These are phyloP conservation scores for Pseudocercospora fijiensis DNA, from an alignment of 2,329 filamentous ascomycete genomes.

Conservation along the genomic window DNA sequence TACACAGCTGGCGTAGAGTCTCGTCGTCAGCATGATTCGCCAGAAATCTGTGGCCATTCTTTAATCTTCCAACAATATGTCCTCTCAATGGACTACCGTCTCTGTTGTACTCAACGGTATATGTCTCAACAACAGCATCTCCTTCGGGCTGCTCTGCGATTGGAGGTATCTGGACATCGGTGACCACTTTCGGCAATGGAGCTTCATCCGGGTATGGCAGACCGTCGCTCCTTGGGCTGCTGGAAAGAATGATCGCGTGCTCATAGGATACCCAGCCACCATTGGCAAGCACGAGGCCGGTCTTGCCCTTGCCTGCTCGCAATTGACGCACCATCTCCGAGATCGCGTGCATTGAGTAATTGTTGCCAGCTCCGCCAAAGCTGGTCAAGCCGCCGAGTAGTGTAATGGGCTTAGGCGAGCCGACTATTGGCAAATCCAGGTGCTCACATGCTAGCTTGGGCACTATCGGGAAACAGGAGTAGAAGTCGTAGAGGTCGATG, in stretches of 20 bases:
- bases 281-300: conserved; percentile 63
- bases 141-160: conserved; percentile 50
- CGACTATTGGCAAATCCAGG: conserved; percentile 52
- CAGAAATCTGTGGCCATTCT: conserved; percentile 51
- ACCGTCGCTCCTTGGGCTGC: conserved; percentile 42
- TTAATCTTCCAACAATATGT: conserved; percentile 55
- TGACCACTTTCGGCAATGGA: conserved; percentile 47
- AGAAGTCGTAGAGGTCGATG: conserved; percentile 63
- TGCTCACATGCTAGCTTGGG: conserved; percentile 65
- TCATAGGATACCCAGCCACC: conserved; percentile 66
- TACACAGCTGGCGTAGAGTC: conserved; percentile 50
- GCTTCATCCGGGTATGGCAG: conserved; percentile 50
- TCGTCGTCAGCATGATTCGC: conserved; percentile 57
- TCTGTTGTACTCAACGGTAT: conserved; percentile 59
- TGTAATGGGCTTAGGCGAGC: conserved; percentile 54
- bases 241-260: conserved; percentile 60
- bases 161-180: conserved; percentile 43
- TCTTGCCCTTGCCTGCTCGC: conserved; percentile 46
- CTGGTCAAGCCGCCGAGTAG: conserved; percentile 65
- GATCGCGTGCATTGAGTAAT: conserved; percentile 66
- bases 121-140: conserved; percentile 58
- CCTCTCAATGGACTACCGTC: conserved; percentile 51
- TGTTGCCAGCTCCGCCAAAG: conserved; percentile 69
- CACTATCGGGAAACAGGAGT: conserved; percentile 69
- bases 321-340: conserved; percentile 58